Evolutionary conservation across 176 grass and related monocot species (phyloP).

Genomic region (Saccharum officinarum): DNA sequence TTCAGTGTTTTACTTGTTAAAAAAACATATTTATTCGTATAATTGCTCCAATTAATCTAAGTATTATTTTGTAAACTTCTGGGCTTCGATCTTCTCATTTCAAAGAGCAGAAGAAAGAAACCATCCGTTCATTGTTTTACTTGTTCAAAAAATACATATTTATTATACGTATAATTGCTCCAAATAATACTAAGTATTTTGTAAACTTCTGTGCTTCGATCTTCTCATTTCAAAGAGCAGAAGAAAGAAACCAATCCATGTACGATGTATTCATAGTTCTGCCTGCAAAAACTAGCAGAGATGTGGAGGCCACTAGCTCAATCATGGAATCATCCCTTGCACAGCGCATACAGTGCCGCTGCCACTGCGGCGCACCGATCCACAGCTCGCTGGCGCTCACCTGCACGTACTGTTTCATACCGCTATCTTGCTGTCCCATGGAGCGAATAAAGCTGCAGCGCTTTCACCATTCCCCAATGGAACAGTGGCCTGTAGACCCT

Average conservation of each 20-base stretch:
- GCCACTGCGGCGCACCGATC: conserved; percentile 8
- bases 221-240: conserved; percentile 2
- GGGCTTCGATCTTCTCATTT: too few species aligned
- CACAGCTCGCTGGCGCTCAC: not conserved
- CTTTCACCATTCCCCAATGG: conserved; percentile 37
- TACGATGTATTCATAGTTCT: conserved; percentile 18
- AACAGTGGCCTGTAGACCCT: conserved; percentile 30
- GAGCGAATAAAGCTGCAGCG: conserved; percentile 50
- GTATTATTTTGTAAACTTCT: too few species aligned
- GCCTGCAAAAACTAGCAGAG: conserved; percentile 22
- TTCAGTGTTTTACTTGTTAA: not conserved
- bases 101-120: too few species aligned
- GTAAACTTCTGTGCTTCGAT: not conserved
- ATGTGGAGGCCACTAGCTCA: conserved; percentile 13
- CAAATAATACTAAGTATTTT: not conserved
- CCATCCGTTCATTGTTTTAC: not conserved
- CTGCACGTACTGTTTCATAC: conserved; percentile 29
- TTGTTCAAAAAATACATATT: not conserved
- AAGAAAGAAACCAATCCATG: conserved; percentile 9
- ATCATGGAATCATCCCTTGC: conserved; percentile 41
- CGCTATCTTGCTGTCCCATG: conserved; percentile 12
- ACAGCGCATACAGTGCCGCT: conserved; percentile 30
- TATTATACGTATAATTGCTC: not conserved
- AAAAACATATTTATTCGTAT: not conserved
- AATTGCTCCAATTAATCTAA: not conserved